Percentiles rank a stretch among this genome's conserved stretches.
Evolutionary conservation across 257 asterid species (phyloP).

Genomic region (Salvia splendens): DNA sequence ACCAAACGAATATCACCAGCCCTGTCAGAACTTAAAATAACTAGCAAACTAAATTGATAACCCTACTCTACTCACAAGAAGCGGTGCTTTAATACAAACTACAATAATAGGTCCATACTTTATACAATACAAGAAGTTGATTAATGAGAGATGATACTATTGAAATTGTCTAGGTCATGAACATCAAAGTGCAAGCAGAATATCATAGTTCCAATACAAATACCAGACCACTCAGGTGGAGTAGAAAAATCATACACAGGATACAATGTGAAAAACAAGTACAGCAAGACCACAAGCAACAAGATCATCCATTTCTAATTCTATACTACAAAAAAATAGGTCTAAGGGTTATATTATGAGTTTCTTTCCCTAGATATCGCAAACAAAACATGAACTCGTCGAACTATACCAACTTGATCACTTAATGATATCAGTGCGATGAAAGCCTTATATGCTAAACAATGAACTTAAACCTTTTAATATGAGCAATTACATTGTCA

Average conservation of each 20-base stretch:
- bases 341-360: not conserved
- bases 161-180: constrained; percentile 4
- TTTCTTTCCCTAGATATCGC: not conserved
- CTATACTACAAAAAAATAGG: not conserved
- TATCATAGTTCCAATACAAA: not conserved
- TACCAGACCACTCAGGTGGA: constrained; percentile 17
- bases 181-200: constrained; percentile 12
- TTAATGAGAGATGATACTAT: not conserved
- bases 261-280: constrained; percentile 1
- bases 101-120: too few species aligned
- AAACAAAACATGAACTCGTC: not conserved
- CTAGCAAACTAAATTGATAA: not conserved
- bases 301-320: constrained; percentile 10
- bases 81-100: too few species aligned
- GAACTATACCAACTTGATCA: not conserved
- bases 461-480: constrained; percentile 3
- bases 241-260: not conserved
- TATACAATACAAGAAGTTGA: not conserved
- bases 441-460: constrained; percentile 10
- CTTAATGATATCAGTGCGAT: not conserved
- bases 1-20: constrained; percentile 31
- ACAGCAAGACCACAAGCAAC: not conserved
- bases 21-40: constrained; percentile 18
- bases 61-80: not conserved
- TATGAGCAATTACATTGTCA: not conserved